Evolutionary conservation across 2,329 filamentous ascomycete species (phyloP).

Genomic region (Ophiostoma quercus): DNA sequence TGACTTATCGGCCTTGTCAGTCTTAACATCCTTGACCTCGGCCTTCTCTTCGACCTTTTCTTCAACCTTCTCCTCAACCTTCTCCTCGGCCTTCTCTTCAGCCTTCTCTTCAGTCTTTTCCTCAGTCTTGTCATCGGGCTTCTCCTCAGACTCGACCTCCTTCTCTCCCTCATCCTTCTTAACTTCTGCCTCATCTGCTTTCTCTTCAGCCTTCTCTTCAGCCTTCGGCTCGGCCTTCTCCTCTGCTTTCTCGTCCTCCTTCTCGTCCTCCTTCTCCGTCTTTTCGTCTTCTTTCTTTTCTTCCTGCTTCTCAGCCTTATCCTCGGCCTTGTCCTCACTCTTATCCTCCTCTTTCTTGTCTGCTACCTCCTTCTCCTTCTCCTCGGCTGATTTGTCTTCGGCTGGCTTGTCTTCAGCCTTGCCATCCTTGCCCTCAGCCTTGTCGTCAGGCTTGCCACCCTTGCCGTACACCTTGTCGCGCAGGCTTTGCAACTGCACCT

Average conservation of each 20-base stretch:
- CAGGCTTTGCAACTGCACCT: slow-evolving; percentile 49
- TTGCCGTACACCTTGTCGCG: slow-evolving; percentile 53
- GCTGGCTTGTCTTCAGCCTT: slow-evolving; percentile 20
- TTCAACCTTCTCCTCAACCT: background rate
- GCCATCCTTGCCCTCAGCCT: slow-evolving; percentile 10
- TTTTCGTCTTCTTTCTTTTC: background rate
- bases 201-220: background rate
- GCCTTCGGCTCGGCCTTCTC: slow-evolving; percentile 13
- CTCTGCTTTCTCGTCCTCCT: slow-evolving; percentile 15
- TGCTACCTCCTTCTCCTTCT: background rate
- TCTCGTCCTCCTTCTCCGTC: background rate
- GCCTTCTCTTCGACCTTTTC: slow-evolving; percentile 16
- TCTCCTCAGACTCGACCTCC: background rate
- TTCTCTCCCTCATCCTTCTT: slow-evolving; percentile 12
- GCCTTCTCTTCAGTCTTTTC: background rate
- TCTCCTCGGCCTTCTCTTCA: background rate
- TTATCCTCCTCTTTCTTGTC: slow-evolving; percentile 18
- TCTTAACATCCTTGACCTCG: background rate
- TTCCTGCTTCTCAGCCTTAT: background rate
- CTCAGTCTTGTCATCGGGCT: slow-evolving; percentile 11
- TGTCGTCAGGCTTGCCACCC: slow-evolving; percentile 22
- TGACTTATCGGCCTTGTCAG: slow-evolving; percentile 17
- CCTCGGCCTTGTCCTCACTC: slow-evolving; percentile 16
- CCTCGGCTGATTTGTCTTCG: background rate
- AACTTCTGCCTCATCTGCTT: background rate